Evolutionary conservation across 106 monocot species (phyloP), one percentile per base, ranked within the genome.

Genomic region (Phalaenopsis aphrodite): DNA sequence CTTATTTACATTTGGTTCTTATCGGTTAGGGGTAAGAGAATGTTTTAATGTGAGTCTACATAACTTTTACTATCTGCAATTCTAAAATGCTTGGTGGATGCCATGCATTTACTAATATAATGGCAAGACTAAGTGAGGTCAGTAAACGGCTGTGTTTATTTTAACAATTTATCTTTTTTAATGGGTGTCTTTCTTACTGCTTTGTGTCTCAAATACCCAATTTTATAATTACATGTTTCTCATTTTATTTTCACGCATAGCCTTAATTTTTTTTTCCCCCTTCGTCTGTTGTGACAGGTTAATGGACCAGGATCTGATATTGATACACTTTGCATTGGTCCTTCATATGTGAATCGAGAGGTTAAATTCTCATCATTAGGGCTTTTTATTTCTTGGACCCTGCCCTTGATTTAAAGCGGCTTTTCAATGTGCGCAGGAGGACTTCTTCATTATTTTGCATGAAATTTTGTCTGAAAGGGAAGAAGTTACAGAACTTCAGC

Each of bases 281-380:
- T 55, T 30, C 78, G 42, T 47, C 64, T 42, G 15, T 64, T 75
- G 5, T 45, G 56, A 30, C 83, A 99, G 98, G 98, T 99, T 75
- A 93, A 99, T 87, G 98, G 94, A 56, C 98, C 90, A 43, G 87
- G 93, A 30, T 88, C 98, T 55, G 98, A 99, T 24, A 91, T 99
- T 82, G 98, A 99, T 83, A 91, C 98, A 30, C 91, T 99, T 11
- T 99, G 98, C 82, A 81, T 99, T 78, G 98, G 98, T 24, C 98
- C 98, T 49, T 99, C 98, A 39, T 99, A 99, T 91, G 93, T 99
- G 56, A 99, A 91, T 65, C 87, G 98, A 64, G 98, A 99, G 94
- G 98, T 95, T 75, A 23, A 42, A 42, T 79, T 17, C n/a, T 43
- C 37, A 23, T 61, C 18, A 18, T 61, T 21, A 42, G 36, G 24